Conservation (phyloP, 1,139 yeast genomes). For the Suhomyces guaymorum region DNA sequence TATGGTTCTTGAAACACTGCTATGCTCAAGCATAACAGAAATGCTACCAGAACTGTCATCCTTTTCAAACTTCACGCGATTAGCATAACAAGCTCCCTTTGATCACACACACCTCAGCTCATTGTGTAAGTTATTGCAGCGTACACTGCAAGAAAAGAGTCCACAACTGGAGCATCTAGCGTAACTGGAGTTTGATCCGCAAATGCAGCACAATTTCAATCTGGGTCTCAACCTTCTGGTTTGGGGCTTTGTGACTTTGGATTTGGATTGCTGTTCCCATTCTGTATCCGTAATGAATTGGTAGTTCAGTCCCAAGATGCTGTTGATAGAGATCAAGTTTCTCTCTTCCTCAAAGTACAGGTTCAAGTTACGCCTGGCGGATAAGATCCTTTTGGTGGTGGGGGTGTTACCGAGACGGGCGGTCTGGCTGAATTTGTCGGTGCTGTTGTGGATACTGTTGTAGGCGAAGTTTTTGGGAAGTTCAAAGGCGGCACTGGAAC, state of each 20-base stretch:
- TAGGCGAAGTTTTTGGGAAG: slow-evolving; percentile 46
- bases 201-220: slow-evolving; percentile 44
- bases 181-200: slow-evolving; percentile 42
- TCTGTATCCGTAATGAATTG: slow-evolving; percentile 40
- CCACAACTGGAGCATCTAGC: slow-evolving; percentile 46
- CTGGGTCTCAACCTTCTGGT: slow-evolving; percentile 33
- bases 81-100: no score
- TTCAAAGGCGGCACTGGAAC: slow-evolving; percentile 34
- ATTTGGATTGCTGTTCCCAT: slow-evolving; percentile 16
- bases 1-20: background rate
- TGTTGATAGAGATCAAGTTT: slow-evolving; percentile 44
- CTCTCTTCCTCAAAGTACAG: slow-evolving; percentile 52
- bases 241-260: slow-evolving; percentile 14
- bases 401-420: slow-evolving; percentile 48
- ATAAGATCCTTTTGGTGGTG: slow-evolving; percentile 44
- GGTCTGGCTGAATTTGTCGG: slow-evolving; percentile 26
- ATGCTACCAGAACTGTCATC: no score
- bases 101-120: slow-evolving; percentile 41
- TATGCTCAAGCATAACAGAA: background rate
- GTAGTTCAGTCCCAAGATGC: slow-evolving; percentile 42
- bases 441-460: slow-evolving; percentile 30
- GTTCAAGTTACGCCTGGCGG: slow-evolving; percentile 48
- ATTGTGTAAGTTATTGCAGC: slow-evolving; percentile 42
- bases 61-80: no score
- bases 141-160: slow-evolving; percentile 43